Percentiles rank a stretch among this genome's conserved stretches.
Evolutionary conservation across 192 early-diverging fungal genomes (phyloP).

Genomic region (Chytriomyces confervae): DNA sequence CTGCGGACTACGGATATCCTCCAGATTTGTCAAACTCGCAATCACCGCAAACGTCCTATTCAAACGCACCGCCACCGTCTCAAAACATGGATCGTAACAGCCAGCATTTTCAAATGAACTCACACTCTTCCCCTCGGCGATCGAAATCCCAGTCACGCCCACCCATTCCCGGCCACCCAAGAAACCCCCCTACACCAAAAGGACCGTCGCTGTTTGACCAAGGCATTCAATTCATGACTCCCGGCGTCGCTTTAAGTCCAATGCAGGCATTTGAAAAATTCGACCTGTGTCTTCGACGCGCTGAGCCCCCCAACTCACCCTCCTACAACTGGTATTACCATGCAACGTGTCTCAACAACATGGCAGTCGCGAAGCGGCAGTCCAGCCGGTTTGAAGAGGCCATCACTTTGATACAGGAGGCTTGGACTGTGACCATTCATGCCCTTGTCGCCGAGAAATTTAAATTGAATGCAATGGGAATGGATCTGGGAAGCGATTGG

Average conservation of each 20-base stretch:
- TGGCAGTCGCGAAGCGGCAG: constrained; percentile 23
- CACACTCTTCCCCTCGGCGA: background rate
- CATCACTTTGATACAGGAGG: background rate
- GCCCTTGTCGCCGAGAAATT: constrained; percentile 19
- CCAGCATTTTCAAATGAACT: background rate
- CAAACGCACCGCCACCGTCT: background rate
- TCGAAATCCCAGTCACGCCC: background rate
- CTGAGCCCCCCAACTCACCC: background rate
- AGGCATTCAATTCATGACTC: background rate
- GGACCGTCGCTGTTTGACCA: background rate
- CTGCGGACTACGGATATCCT: background rate
- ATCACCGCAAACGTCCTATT: background rate
- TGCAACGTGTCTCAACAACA: constrained; percentile 31
- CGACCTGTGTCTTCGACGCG: background rate
- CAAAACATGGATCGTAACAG: background rate
- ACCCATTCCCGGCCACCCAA: background rate
- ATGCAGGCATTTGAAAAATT: constrained; percentile 8
- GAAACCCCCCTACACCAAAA: background rate
- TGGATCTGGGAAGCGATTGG: background rate
- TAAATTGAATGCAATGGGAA: background rate
- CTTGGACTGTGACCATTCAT: constrained; percentile 6
- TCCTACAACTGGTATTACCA: constrained; percentile 16
- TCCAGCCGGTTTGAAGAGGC: constrained; percentile 5
- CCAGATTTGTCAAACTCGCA: background rate
- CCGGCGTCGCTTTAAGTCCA: background rate